Evolutionary conservation across 352 stramenopile species (phyloP), one percentile per base, ranked within the genome.

Genomic region (Phytophthora fragariae): DNA sequence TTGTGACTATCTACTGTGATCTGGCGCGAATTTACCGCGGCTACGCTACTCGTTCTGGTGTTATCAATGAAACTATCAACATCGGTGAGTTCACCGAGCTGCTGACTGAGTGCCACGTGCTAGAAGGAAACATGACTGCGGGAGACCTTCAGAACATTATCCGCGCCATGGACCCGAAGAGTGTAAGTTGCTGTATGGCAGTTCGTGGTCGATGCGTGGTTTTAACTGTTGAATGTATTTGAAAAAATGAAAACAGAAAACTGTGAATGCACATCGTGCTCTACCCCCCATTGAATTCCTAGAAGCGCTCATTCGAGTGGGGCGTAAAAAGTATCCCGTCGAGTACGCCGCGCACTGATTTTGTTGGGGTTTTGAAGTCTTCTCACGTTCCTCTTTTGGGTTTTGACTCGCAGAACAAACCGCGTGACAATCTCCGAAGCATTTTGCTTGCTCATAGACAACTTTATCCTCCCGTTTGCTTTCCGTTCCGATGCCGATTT

Each of bases 361-460:
- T 31, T 44, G 33, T n/a, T 19, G 1, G 11, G 11, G n/a, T 27
- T 53, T 12, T 12, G 8, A 47, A 39, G 19, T 11, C 33, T 17
- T 17, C 8, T 55, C 11, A 31, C 56, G 15, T 21, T 50, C 27
- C 33, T 37, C 11, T 61, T 31, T 19, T 33, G n/a, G n/a, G n/a
- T 15, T 33, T 3, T 47, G 21, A 5, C 17, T n/a, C 12, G 2
- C 46, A 91, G 84, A 57, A 76, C 80, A 59, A 86, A 91, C 56
- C 83, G 85, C 24, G 70, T 91, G 57, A 88, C 88, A 12, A 66
- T 94, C 7, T 94, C 88, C 6, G 88, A 94, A 69, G 78, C 84
- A 9, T 92, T 94, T 54, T 94, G 85, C 57, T 76, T 94, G 46
- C 79, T 94, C 37, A 72, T 92, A 2, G 85, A 92, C 73, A 94